A percentile compares a stretch with the other conserved stretches of the same genome.
phyloP scores from a whole-genome alignment of 1,284 basidiomycete species.

The Moesziomyces sp. region DNA sequence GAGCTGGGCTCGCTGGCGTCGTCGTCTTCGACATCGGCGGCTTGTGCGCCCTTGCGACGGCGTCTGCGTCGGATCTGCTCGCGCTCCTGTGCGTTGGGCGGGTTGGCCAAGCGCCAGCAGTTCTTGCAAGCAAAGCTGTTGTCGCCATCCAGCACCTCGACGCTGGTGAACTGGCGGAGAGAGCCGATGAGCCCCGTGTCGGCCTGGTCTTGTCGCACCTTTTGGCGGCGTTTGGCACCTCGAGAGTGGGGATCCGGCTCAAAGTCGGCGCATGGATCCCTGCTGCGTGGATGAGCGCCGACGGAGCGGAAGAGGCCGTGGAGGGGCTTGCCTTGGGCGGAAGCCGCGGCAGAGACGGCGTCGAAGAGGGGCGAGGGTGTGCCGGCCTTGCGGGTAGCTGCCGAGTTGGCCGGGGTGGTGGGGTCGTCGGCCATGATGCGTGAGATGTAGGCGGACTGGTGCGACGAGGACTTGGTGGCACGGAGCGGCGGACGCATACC shows the following conservation, averaged over 20 bases:
- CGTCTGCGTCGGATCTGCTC: slow-evolving; percentile 67
- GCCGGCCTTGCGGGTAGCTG: slow-evolving; percentile 14
- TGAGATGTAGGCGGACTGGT: slow-evolving; percentile 45
- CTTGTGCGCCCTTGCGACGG: slow-evolving; percentile 58
- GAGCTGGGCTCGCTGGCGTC: slow-evolving; percentile 69
- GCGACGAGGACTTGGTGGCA: slow-evolving; percentile 32
- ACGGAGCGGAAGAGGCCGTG: slow-evolving; percentile 34
- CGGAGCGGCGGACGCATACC: slow-evolving; percentile 32
- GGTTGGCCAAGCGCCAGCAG: slow-evolving; percentile 89
- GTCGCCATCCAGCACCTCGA: slow-evolving; percentile 89
- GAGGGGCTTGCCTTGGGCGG: slow-evolving; percentile 25
- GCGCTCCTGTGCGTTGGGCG: slow-evolving; percentile 63
- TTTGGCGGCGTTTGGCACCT: slow-evolving; percentile 37
- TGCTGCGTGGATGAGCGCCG: slow-evolving; percentile 13
- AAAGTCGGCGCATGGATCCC: slow-evolving; percentile 26
- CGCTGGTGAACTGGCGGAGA: slow-evolving; percentile 84
- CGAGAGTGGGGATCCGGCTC: slow-evolving; percentile 40
- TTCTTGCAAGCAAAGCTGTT: slow-evolving; percentile 91
- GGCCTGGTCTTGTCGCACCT: slow-evolving; percentile 43
- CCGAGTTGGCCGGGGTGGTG: slow-evolving; percentile 7
- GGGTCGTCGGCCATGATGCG: slow-evolving; percentile 47
- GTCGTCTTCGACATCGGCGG: slow-evolving; percentile 47
- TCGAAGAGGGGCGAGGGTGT: slow-evolving; percentile 30
- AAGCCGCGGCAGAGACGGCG: slow-evolving; percentile 16
- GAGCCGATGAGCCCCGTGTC: slow-evolving; percentile 72